phyloP scores from a whole-genome alignment of 257 asterid genomes.

The Prunella vulgaris region DNA sequence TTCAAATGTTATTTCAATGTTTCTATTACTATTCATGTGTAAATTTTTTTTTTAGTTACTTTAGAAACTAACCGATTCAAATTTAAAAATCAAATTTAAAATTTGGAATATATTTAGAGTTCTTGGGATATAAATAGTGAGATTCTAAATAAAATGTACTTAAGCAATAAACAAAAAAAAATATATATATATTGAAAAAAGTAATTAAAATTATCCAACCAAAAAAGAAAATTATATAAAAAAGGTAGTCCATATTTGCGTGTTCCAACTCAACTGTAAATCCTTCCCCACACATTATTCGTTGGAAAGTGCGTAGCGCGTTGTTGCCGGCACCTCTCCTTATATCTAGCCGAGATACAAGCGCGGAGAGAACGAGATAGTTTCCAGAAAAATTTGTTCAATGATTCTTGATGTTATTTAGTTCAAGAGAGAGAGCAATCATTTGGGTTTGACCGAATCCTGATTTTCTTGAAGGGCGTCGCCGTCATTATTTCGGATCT shows the following conservation, averaged over 20 bases:
- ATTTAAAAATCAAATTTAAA: too few relatives aligned
- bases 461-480: background rate
- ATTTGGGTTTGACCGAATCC: conserved; percentile 21
- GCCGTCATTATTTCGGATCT: background rate
- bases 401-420: background rate
- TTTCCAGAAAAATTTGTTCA: background rate
- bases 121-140: too few relatives aligned
- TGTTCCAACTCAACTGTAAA: background rate
- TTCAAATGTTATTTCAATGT: too few relatives aligned
- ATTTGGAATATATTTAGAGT: too few relatives aligned
- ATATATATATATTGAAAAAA: background rate
- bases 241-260: background rate
- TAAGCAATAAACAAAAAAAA: background rate
- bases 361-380: conserved; percentile 10
- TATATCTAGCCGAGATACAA: conserved; percentile 27
- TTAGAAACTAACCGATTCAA: too few relatives aligned
- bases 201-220: background rate
- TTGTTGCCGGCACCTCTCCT: conserved; percentile 27
- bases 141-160: background rate
- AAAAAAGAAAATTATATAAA: background rate
- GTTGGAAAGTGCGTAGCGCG: conserved; percentile 28
- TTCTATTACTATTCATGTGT: too few relatives aligned
- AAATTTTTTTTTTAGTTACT: too few relatives aligned
- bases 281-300: conserved; percentile 10
- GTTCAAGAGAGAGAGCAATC: background rate